Base-by-base conservation (phyloP, 1,284 basidiomycete genomes). In the Cryptococcus jaspeensis region DNA sequence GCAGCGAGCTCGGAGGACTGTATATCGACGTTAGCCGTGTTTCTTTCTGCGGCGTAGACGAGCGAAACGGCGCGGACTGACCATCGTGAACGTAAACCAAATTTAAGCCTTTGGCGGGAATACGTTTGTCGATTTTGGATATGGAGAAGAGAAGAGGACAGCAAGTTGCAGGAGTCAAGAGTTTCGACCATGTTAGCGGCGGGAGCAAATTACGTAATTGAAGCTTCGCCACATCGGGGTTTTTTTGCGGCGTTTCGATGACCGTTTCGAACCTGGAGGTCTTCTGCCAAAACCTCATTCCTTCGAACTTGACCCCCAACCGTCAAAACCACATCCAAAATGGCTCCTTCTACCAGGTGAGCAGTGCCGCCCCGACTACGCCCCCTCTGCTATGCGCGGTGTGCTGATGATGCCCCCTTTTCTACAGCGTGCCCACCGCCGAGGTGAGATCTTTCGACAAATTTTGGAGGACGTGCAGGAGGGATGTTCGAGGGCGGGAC, bases 1-100 rank as follows among this genome's bases (percentile, higher is more conserved):
- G 90, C 82, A 69, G 90, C 90, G 75, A 92, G 87, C 78, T 94
- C 91, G 56, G 76, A 65, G 57, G 72, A 72, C 71, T 72, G 48
- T 11, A 7, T 8, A 43, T 9, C 15, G 18, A 37, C 36, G 38
- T 49, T 20, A 53, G 46, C 47, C 23, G 28, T 12, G 40, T 15
- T 32, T 23, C 13, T 36, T 1, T 20, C 36, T 9, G 16, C 37
- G 25, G 11, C 16, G 22, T 5, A 8, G 36, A 2, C 7, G 35
- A 11, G 47, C 5, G 5, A 18, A 9, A 11, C 11, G 36, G 2
- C 12, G 15, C 25, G 1, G 16, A 51, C 66, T 61, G 53, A 66
- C 64, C 64, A 66, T 65, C 52, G 50, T 68, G 40, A 46, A 61
- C 58, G 61, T 64, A 58, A 54, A 66, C 60, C 66, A 51, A 32